phyloP scores from a whole-genome alignment of 768 basidiomycete species.

The Psilocybe cubensis region DNA sequence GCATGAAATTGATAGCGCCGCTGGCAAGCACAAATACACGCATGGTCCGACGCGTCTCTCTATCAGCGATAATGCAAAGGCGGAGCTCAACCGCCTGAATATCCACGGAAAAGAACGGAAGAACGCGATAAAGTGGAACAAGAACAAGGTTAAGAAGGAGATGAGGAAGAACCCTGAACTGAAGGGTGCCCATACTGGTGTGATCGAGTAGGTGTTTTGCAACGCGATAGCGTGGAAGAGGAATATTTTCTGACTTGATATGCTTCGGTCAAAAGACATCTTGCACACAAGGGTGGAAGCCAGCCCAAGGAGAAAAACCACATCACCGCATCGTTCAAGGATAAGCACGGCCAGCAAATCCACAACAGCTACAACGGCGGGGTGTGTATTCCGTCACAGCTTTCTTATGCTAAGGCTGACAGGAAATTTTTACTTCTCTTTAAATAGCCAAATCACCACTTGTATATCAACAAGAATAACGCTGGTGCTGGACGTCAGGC shows the following conservation, averaged over 20 bases:
- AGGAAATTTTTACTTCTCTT: not conserved
- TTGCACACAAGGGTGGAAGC: slow-evolving; percentile 13
- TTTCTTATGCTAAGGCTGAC: not conserved
- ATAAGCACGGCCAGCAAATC: not conserved
- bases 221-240: no score
- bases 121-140: slow-evolving; percentile 2
- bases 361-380: slow-evolving; percentile 6
- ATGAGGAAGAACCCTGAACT: slow-evolving; percentile 6
- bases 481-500: slow-evolving; percentile 2
- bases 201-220: not conserved
- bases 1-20: not conserved
- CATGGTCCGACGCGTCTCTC: not conserved
- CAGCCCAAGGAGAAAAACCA: slow-evolving; percentile 10
- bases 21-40: not conserved
- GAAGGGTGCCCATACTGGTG: slow-evolving; percentile 2
- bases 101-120: slow-evolving; percentile 5
- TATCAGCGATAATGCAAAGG: not conserved
- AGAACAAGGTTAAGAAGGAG: slow-evolving; percentile 10
- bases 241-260: not conserved
- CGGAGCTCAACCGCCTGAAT: slow-evolving; percentile 4
- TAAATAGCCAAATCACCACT: slow-evolving; percentile 5
- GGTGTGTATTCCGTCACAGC: not conserved
- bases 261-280: not conserved
- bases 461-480: slow-evolving; percentile 6
- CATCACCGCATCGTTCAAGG: slow-evolving; percentile 14